Base-by-base conservation (phyloP, 176 grass and related monocot genomes). In the Avena atlantica region DNA sequence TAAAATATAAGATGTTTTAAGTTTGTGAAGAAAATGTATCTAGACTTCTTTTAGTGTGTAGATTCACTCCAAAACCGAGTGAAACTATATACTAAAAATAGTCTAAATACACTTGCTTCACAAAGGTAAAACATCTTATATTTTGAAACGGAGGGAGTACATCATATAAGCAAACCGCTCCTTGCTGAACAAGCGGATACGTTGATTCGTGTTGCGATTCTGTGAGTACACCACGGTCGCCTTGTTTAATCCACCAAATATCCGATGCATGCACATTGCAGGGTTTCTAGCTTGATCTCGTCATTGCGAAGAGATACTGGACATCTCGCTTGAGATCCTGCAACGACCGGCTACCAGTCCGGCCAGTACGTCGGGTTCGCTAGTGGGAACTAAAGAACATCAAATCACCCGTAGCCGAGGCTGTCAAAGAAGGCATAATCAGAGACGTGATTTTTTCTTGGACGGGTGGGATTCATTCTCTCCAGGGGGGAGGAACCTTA, bases 401-500 rank as follows among this genome's bases (percentile, higher is more conserved):
- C 79, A n/a, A 34, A 81, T 51, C 45, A 29, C 12, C 78, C 36
- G 14, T 25, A 24, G 6, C 45, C 61, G 45, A 70, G 13, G 36
- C 49, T 31, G 48, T 70, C 29, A 24, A 70, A 17, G 6, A 40
- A 9, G 64, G 27, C 80, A 82, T 55, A 15, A 55, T 70, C 34
- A 64, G 48, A 23, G 64, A 70, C 27, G 0, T 56, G 78, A 47
- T 21, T 42, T 68, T 20, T 20, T 40, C 12, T 48, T 48, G 29
- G 45, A 55, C 48, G 29, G 16, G 8, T 1, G 50, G 12, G 81
- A 83, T 60, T 52, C 34, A 19, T 50, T 37, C 67, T 59, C 52
- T 44, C 51, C 34, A 59, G 81, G 81, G 81, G 52, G 52, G 68
- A 83, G 8, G 81, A 83, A 83, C 81, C 81, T 23, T 23, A 59